Conservation (phyloP, 2,329 filamentous ascomycete species). For the Hymenoscyphus salicellus region DNA sequence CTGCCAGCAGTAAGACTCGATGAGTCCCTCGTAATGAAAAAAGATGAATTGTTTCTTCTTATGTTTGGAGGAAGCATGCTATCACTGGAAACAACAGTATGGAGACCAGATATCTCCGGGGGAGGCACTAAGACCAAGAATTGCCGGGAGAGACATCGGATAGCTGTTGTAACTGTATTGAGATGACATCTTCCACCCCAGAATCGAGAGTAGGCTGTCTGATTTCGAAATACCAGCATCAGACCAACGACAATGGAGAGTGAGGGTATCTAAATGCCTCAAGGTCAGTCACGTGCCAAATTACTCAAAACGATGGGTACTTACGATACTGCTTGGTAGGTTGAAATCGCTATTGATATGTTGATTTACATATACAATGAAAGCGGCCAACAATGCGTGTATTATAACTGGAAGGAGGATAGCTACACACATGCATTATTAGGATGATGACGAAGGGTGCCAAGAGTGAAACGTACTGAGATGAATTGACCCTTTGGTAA, state of each 20-base stretch:
- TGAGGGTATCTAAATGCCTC: conserved; percentile 48
- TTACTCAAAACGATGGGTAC: conserved; percentile 19
- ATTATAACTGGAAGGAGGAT: conserved; percentile 55
- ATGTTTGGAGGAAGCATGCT: conserved; percentile 22
- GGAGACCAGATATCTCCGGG: conserved; percentile 26
- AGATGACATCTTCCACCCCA: conserved; percentile 60
- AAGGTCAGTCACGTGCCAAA: conserved; percentile 9
- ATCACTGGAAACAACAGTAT: conserved; percentile 25
- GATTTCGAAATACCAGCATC: conserved; percentile 66
- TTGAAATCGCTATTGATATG: conserved; percentile 49
- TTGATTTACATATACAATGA: conserved; percentile 57
- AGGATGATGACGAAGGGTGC: background rate
- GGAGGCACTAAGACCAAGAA: conserved; percentile 43
- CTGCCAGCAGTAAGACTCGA: conserved; percentile 9
- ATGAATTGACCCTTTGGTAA: conserved; percentile 63
- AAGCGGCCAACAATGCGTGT: conserved; percentile 56
- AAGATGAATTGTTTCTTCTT: conserved; percentile 7
- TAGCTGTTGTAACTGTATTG: conserved; percentile 53
- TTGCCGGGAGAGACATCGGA: conserved; percentile 57
- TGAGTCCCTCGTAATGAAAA: background rate
- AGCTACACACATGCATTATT: conserved; percentile 33
- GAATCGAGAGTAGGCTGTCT: conserved; percentile 45
- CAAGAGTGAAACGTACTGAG: conserved; percentile 28
- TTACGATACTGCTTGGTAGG: conserved; percentile 56
- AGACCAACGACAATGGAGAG: conserved; percentile 64